Evolutionary conservation across 495 filamentous ascomycete genomes (phyloP).

Genomic region (Parathielavia appendiculata): DNA sequence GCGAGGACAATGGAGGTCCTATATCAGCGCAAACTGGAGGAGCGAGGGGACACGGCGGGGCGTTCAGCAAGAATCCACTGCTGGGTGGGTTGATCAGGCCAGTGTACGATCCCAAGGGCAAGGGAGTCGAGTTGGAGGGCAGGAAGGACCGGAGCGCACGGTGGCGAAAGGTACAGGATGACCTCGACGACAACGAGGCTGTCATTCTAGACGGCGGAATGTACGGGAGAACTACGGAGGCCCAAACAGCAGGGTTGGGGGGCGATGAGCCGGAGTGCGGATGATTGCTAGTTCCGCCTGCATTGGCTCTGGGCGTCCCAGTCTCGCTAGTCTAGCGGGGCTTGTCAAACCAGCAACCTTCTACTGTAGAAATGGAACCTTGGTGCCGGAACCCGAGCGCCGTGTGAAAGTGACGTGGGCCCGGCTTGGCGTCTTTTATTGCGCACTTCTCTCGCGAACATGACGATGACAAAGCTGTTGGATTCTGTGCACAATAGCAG

Average conservation of each 20-base stretch:
- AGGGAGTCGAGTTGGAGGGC: slow-evolving; percentile 36
- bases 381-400: background rate
- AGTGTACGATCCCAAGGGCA: slow-evolving; percentile 57
- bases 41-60: slow-evolving; percentile 37
- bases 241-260: slow-evolving; percentile 12
- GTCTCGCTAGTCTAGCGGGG: no score
- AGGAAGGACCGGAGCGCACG: slow-evolving; percentile 46
- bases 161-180: slow-evolving; percentile 91
- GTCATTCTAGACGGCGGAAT: slow-evolving; percentile 83
- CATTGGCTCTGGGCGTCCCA: background rate
- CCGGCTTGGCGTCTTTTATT: background rate
- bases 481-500: no score
- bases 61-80: slow-evolving; percentile 80
- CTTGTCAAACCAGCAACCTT: no score
- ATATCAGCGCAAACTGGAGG: slow-evolving; percentile 26
- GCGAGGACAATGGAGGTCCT: slow-evolving; percentile 22
- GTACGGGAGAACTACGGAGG: slow-evolving; percentile 46
- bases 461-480: no score
- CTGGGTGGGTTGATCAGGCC: slow-evolving; percentile 75
- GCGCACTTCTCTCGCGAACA: no score
- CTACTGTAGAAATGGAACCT: no score
- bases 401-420: background rate
- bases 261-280: slow-evolving; percentile 39
- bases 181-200: slow-evolving; percentile 83
- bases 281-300: slow-evolving; percentile 20